These are phyloP conservation scores for Conoideocrella luteorostrata DNA, from an alignment of 2,329 filamentous ascomycete genomes.

Conservation along the genomic window DNA sequence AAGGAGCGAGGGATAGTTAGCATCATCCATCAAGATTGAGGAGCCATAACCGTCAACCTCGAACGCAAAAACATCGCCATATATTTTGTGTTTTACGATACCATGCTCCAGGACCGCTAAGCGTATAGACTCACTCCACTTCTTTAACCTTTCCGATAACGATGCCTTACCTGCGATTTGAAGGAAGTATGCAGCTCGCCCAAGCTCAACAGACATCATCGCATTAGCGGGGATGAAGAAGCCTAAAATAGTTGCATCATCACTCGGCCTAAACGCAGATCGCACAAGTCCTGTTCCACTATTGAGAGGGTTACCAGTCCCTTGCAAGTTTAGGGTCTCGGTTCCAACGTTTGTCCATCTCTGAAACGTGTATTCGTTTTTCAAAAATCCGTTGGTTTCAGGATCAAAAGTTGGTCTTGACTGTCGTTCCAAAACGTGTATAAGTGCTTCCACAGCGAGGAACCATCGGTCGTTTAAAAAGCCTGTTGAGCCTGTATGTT, in stretches of 20 bases:
- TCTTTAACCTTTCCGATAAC: constrained; percentile 49
- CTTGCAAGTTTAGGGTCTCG: constrained; percentile 77
- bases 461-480: constrained; percentile 79
- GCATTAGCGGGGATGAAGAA: constrained; percentile 96
- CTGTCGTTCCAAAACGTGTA: constrained; percentile 71
- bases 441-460: constrained; percentile 65
- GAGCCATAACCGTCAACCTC: constrained; percentile 86
- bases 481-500: constrained; percentile 67
- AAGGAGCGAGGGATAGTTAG: constrained; percentile 76
- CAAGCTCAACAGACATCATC: constrained; percentile 88
- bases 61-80: constrained; percentile 75
- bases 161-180: constrained; percentile 48
- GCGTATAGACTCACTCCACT: constrained; percentile 56
- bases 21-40: constrained; percentile 80
- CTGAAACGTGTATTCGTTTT: constrained; percentile 83
- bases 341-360: constrained; percentile 75
- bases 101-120: constrained; percentile 81
- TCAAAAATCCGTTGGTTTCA: constrained; percentile 54
- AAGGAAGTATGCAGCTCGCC: constrained; percentile 67
- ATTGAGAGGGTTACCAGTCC: constrained; percentile 87
- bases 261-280: constrained; percentile 88
- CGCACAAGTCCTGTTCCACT: constrained; percentile 77
- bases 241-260: constrained; percentile 89
- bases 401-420: constrained; percentile 73
- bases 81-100: constrained; percentile 67